phyloP scores from a whole-genome alignment of 1,139 yeast genomes.

The Debaryomycetaceae sp. region DNA sequence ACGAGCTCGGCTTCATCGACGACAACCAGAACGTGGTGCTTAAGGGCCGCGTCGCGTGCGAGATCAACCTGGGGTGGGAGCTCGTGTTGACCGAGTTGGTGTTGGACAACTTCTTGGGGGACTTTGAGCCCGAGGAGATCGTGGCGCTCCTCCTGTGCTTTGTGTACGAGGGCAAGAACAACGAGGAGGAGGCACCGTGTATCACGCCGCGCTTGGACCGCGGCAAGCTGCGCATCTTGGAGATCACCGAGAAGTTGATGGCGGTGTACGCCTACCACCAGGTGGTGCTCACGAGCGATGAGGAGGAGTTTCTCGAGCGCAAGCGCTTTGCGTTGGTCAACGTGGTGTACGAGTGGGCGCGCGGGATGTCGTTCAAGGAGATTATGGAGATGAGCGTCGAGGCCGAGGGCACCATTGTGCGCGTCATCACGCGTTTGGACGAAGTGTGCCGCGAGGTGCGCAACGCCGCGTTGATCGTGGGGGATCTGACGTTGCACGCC shows the following conservation, averaged over 20 bases:
- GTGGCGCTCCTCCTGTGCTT: constrained; percentile 89
- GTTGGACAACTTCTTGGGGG: constrained; percentile 86
- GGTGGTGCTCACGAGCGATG: constrained; percentile 77
- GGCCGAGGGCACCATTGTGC: constrained; percentile 96
- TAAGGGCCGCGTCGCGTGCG: constrained; percentile 86
- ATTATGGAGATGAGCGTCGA: constrained; percentile 86
- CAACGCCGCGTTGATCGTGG: constrained; percentile 91
- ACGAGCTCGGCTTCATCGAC: constrained; percentile 74
- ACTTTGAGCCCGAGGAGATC: constrained; percentile 92
- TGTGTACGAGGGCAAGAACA: constrained; percentile 83
- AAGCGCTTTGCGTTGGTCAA: constrained; percentile 87
- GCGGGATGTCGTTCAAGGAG: constrained; percentile 87
- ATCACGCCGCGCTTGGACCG: constrained; percentile 80
- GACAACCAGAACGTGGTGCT: constrained; percentile 68
- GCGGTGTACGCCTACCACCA: constrained; percentile 63
- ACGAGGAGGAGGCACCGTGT: constrained; percentile 53
- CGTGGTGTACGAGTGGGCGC: constrained; percentile 97
- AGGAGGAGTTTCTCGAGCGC: constrained; percentile 75
- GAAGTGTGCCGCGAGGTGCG: constrained; percentile 94
- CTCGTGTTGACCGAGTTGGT: constrained; percentile 83
- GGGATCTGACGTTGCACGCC: constrained; percentile 81
- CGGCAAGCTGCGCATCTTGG: constrained; percentile 69
- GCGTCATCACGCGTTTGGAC: constrained; percentile 90
- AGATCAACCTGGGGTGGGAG: constrained; percentile 88
- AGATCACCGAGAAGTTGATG: constrained; percentile 63